Evolutionary conservation across 441 rosid genomes (phyloP), one percentile per base, ranked within the genome.

Genomic region (Gossypium aridum): DNA sequence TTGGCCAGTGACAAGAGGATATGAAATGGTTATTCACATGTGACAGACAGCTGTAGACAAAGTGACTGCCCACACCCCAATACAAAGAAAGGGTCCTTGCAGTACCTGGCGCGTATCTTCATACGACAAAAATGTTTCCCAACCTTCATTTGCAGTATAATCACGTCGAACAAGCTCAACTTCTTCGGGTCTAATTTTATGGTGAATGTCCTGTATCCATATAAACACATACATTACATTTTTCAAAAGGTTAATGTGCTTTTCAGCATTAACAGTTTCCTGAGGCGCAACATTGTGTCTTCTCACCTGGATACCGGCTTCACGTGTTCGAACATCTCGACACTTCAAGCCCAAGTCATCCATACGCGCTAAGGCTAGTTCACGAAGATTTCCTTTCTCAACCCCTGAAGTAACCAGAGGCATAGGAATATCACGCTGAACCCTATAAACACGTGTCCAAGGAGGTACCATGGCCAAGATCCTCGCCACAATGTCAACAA

Each of bases 391-490:
- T 82, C 99, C 99, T 81, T 96, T 96, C 89, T 96, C 99, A 81
- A 93, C 99, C 65, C 99, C 99, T 14, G 99, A 96, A 57, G 97
- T 93, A 79, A 96, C 99, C 82, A 96, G 79, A 78, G 99, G 99
- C 99, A 96, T 96, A 55, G 97, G 97, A 80, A 96, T 96, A 84
- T 96, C 98, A 26, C 98, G 88, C 79, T 96, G 99, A 80, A 93
- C 97, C 84, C 99, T 90, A 84, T 96, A 96, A 67, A 96, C 98
- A 81, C 99, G 97, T 25, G 99, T 96, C 97, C 99, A 96, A 43
- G 99, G 99, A 75, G 99, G 99, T 74, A 96, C 98, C 97, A 96
- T 90, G 71, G 99, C 95, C 17, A 96, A 87, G 80, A 96, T 96
- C 89, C 99, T 86, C 71, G 98, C 98, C 16, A 96, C 91, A 75